phyloP scores from a whole-genome alignment of 1,139 yeast genomes.

The Yamadazyma aaseri region DNA sequence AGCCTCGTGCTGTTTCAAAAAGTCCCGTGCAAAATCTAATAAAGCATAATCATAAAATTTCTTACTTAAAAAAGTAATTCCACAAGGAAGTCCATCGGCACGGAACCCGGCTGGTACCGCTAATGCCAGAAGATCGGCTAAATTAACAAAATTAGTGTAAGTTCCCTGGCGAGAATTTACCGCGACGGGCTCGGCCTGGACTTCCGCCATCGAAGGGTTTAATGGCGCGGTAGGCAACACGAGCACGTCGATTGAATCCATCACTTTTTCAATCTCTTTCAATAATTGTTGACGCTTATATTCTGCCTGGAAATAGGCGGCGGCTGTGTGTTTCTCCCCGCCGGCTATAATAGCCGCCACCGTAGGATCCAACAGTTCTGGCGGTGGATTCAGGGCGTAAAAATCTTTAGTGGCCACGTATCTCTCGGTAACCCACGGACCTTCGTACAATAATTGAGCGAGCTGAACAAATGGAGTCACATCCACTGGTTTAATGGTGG shows the following conservation, averaged over 20 bases:
- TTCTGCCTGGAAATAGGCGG: constrained; percentile 79
- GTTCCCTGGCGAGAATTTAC: constrained; percentile 92
- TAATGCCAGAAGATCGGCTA: constrained; percentile 89
- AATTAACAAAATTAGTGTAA: constrained; percentile 92
- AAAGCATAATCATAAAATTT: constrained; percentile 88
- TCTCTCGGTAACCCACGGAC: constrained; percentile 99
- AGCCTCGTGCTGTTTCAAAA: constrained; percentile 49
- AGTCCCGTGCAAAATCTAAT: constrained; percentile 75
- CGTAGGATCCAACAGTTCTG: constrained; percentile 72
- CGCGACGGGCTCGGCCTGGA: constrained; percentile 73
- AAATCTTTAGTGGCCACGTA: constrained; percentile 80
- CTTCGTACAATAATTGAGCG: constrained; percentile 91
- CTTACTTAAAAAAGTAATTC: constrained; percentile 78
- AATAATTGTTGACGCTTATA: constrained; percentile 77
- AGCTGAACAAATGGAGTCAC: constrained; percentile 73
- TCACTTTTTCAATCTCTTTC: constrained; percentile 56
- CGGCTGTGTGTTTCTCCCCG: constrained; percentile 77
- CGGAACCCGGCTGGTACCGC: constrained; percentile 90
- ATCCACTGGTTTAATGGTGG: constrained; percentile 46
- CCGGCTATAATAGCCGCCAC: constrained; percentile 74
- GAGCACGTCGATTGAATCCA: constrained; percentile 66
- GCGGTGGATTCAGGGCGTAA: constrained; percentile 71
- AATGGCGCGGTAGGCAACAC: constrained; percentile 93
- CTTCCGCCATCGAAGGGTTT: constrained; percentile 75
- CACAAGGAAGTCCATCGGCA: constrained; percentile 83